Evolutionary conservation across 2,329 filamentous ascomycete genomes (phyloP).

Genomic region (Paraphaeosphaeria sporulosa): DNA sequence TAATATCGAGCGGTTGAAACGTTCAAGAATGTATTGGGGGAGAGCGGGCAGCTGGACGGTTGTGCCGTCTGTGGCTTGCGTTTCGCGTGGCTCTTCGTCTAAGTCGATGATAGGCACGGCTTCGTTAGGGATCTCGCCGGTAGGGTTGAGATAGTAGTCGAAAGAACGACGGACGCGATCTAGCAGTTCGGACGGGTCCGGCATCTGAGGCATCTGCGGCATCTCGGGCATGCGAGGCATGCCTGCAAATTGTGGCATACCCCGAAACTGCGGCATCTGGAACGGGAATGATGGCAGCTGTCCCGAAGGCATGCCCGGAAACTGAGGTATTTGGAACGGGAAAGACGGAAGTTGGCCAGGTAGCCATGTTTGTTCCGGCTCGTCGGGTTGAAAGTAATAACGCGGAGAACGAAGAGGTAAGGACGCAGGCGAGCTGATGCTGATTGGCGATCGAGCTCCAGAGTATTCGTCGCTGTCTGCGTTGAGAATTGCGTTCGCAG

Average conservation of each 20-base stretch:
- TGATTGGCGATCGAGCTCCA: constrained; percentile 38
- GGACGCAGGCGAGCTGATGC: constrained; percentile 42
- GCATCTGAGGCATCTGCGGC: constrained; percentile 42
- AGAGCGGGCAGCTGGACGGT: constrained; percentile 49
- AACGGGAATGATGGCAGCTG: constrained; percentile 47
- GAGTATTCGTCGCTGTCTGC: constrained; percentile 33
- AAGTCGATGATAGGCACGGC: constrained; percentile 48
- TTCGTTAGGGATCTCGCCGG: constrained; percentile 42
- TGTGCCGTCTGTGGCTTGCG: constrained; percentile 44
- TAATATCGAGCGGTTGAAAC: constrained; percentile 53
- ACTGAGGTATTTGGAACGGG: constrained; percentile 47
- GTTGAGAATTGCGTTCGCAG: constrained; percentile 42
- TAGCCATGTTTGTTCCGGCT: constrained; percentile 48
- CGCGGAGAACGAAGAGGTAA: constrained; percentile 44
- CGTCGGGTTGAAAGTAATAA: constrained; percentile 48
- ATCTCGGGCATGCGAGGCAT: constrained; percentile 37
- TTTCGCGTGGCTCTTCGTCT: constrained; percentile 43
- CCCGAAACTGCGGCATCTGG: constrained; percentile 37
- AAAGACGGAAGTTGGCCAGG: constrained; percentile 46
- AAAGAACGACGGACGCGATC: constrained; percentile 50
- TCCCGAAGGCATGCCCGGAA: constrained; percentile 40
- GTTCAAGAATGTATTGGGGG: constrained; percentile 56
- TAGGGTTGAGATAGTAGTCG: constrained; percentile 54
- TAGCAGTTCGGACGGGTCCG: constrained; percentile 45
- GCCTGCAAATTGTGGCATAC: constrained; percentile 38